These are phyloP conservation scores for Elaeis guineensis DNA, from an alignment of 176 grass and related monocot genomes.

Conservation along the genomic window DNA sequence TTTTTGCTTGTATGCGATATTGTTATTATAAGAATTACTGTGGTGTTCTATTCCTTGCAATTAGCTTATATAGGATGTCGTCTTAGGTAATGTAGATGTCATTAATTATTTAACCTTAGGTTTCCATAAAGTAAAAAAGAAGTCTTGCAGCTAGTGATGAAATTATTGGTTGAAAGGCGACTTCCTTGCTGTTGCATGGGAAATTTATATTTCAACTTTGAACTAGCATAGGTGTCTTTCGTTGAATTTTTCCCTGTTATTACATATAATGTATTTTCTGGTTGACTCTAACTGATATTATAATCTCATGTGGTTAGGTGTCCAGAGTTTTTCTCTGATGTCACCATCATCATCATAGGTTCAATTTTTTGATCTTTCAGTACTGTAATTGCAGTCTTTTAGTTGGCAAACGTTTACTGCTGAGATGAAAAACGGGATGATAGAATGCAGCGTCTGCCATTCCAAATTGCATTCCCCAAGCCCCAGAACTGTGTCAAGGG, in stretches of 20 bases:
- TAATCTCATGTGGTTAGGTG: neutral
- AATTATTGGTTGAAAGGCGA: too few species aligned
- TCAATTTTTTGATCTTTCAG: constrained; percentile 2
- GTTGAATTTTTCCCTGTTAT: neutral
- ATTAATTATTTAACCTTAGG: too few species aligned
- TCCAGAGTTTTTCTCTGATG: neutral
- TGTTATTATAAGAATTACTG: too few species aligned
- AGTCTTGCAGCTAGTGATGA: too few species aligned
- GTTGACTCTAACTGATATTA: neutral
- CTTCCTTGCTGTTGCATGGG: too few species aligned
- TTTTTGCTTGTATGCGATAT: too few species aligned
- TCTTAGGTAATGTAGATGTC: too few species aligned
- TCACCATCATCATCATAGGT: neutral
- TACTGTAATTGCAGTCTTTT: constrained; percentile 4
- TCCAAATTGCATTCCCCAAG: constrained; percentile 4
- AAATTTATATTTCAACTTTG: too few species aligned
- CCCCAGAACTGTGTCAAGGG: constrained; percentile 10
- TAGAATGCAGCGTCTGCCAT: constrained; percentile 7
- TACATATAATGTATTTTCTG: neutral
- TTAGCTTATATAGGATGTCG: too few species aligned
- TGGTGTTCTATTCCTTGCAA: too few species aligned
- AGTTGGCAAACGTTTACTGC: constrained; percentile 1
- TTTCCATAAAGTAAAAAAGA: too few species aligned
- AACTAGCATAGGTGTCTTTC: too few species aligned
- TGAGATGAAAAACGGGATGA: constrained; percentile 9